Conservation (phyloP, 176 grass and related monocot genomes). For the Oryza longistaminata region DNA sequence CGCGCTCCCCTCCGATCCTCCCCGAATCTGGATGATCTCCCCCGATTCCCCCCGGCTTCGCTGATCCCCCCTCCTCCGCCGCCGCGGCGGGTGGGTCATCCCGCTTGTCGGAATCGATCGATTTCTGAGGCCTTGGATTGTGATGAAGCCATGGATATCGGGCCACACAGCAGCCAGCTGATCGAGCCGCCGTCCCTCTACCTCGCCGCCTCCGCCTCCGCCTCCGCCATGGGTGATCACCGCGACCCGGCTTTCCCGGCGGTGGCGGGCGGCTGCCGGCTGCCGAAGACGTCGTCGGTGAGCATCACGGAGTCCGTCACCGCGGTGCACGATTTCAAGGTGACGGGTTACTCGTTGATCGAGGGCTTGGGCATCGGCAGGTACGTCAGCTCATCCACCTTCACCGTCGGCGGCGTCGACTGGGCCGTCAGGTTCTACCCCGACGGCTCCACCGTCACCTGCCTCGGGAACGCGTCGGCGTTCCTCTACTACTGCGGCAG, state of each 20-base stretch:
- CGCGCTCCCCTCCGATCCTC: background rate
- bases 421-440: conserved; percentile 53
- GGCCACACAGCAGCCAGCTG: background rate
- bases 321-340: conserved; percentile 39
- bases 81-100: background rate
- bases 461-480: conserved; percentile 28
- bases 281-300: conserved; percentile 38
- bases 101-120: background rate
- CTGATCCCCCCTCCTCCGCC: background rate
- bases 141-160: background rate
- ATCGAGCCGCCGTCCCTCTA: background rate
- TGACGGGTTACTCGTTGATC: conserved; percentile 40
- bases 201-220: too few relatives aligned
- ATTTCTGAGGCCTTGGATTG: background rate
- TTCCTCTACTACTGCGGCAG: conserved; percentile 42
- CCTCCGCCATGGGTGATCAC: background rate
- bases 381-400: conserved; percentile 43
- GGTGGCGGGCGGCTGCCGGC: background rate
- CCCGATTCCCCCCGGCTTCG: background rate
- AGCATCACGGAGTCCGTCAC: conserved; percentile 41
- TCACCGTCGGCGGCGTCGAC: conserved; percentile 45
- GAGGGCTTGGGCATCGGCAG: conserved; percentile 40
- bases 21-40: background rate
- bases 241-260: background rate
- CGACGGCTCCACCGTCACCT: conserved; percentile 16